phyloP scores from a whole-genome alignment of 345 rosid genomes.

The Pelargonium nanum region DNA sequence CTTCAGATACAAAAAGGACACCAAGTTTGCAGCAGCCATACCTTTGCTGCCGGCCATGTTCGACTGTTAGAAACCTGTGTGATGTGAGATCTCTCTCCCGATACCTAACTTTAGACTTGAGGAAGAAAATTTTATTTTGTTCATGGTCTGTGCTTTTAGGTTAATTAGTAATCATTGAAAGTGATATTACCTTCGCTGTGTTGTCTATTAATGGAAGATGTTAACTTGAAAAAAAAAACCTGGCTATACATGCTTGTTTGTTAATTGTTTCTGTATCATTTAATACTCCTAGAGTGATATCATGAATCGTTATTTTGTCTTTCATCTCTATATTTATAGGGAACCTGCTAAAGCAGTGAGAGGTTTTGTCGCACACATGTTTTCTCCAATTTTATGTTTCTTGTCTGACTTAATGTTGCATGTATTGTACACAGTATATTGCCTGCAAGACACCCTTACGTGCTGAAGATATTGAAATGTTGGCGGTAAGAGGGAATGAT shows the following conservation, averaged over 20 bases:
- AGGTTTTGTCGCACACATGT: background rate
- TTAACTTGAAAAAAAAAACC: too few relatives aligned
- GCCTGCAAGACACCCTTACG: constrained; percentile 54
- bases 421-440: constrained; percentile 40
- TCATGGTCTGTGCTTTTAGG: background rate
- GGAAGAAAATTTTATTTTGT: background rate
- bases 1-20: constrained; percentile 43
- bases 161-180: too few relatives aligned
- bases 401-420: constrained; percentile 9
- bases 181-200: too few relatives aligned
- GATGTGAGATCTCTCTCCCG: constrained; percentile 51
- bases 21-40: constrained; percentile 66
- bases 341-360: background rate
- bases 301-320: too few relatives aligned
- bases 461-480: constrained; percentile 66
- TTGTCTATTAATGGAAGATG: too few relatives aligned
- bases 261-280: too few relatives aligned
- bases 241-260: too few relatives aligned
- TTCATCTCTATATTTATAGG: background rate
- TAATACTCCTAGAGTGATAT: too few relatives aligned
- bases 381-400: constrained; percentile 1
- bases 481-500: constrained; percentile 32
- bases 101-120: constrained; percentile 12
- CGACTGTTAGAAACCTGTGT: constrained; percentile 61
- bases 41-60: constrained; percentile 62